A percentile compares a stretch with the other conserved stretches of the same genome.
Evolutionary conservation across 768 basidiomycete genomes (phyloP).

Genomic region (Amanita subjunquillea): DNA sequence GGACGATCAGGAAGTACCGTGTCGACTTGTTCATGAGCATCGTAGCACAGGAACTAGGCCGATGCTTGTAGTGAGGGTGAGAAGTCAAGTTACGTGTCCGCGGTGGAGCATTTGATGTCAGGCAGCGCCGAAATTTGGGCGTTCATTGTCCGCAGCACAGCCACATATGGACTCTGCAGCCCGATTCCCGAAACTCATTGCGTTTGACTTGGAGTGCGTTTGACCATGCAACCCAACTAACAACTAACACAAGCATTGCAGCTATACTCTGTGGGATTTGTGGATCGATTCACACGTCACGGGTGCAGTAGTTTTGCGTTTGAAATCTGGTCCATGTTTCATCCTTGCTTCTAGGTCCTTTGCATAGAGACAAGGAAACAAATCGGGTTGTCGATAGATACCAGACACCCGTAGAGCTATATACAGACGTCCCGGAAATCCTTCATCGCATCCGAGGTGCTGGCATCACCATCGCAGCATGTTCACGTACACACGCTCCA

Average conservation of each 20-base stretch:
- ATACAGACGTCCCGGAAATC: conserved; percentile 66
- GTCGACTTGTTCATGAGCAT: conserved; percentile 20
- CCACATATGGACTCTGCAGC: background rate
- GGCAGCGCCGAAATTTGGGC: background rate
- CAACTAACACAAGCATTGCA: conserved; percentile 15
- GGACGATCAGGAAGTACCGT: conserved; percentile 23
- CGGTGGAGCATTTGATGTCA: background rate
- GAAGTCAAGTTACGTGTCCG: background rate
- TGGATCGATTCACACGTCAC: conserved; percentile 79
- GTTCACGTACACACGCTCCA: conserved; percentile 63
- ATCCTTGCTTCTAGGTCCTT: conserved; percentile 27
- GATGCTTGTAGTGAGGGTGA: background rate
- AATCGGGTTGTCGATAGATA: conserved; percentile 49
- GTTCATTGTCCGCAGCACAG: background rate
- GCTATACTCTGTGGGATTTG: conserved; percentile 80
- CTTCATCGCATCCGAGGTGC: conserved; percentile 43
- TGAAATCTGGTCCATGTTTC: background rate
- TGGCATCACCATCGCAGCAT: conserved; percentile 50
- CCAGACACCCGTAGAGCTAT: conserved; percentile 55
- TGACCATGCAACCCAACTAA: background rate
- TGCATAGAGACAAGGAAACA: conserved; percentile 35
- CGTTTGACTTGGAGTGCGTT: conserved; percentile 72
- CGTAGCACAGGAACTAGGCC: background rate
- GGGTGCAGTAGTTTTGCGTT: conserved; percentile 18
- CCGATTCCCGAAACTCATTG: conserved; percentile 46